These are phyloP conservation scores for Tricholoma furcatifolium DNA, from an alignment of 768 basidiomycete genomes.

Conservation along the genomic window DNA sequence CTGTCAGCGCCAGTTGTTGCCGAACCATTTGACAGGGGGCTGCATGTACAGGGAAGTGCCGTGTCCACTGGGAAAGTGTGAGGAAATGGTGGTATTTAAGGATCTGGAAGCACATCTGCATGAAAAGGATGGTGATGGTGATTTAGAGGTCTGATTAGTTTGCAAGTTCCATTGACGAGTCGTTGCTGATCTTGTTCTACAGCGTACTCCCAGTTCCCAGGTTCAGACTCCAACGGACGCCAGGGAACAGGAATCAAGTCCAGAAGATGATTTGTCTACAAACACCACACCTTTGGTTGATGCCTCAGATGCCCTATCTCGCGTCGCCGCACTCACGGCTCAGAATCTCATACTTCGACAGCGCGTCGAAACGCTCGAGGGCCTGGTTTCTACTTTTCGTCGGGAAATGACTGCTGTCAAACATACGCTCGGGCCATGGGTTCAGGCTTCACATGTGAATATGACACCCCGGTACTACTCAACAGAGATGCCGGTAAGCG, in stretches of 20 bases:
- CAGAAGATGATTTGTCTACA: not conserved
- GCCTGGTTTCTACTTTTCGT: constrained; percentile 45
- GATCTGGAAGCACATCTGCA: constrained; percentile 9
- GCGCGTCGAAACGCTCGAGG: constrained; percentile 59
- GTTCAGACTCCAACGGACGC: not conserved
- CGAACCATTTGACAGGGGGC: constrained; percentile 56
- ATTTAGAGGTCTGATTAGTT: not conserved
- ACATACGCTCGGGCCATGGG: constrained; percentile 57
- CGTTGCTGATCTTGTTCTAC: not conserved
- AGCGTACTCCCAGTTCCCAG: not conserved
- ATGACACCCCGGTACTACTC: constrained; percentile 7
- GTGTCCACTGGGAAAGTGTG: constrained; percentile 50
- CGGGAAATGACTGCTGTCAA: constrained; percentile 58
- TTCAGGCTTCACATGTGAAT: constrained; percentile 11
- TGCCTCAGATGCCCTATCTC: constrained; percentile 41
- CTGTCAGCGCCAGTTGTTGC: constrained; percentile 67
- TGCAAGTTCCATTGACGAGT: not conserved
- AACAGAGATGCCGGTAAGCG: constrained; percentile 22
- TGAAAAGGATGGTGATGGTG: constrained; percentile 2
- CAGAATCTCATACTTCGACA: constrained; percentile 68
- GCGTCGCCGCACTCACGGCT: constrained; percentile 43
- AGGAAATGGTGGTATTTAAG: constrained; percentile 19
- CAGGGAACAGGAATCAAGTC: not conserved
- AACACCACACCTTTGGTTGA: not conserved
- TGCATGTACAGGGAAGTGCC: constrained; percentile 57